Conservation (phyloP, 2,329 filamentous ascomycete genomes). For the Penicillium sp. region DNA sequence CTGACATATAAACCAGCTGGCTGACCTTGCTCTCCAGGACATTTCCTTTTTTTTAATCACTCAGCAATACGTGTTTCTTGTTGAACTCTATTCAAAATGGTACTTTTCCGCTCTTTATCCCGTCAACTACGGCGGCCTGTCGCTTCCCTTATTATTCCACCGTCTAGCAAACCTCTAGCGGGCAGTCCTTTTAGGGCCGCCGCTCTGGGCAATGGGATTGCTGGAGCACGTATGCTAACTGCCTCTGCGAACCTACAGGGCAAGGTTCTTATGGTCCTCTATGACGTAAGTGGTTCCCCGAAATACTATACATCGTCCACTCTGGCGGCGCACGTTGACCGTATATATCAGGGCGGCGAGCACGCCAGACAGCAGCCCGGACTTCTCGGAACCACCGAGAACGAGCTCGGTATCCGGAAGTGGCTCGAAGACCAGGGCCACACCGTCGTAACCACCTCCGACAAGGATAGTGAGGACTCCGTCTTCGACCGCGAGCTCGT, state of each 20-base stretch:
- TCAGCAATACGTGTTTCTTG: conserved; percentile 6
- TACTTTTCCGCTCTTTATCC: conserved; percentile 67
- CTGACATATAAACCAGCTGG: conserved; percentile 13
- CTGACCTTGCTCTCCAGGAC: conserved; percentile 19
- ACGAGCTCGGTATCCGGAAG: conserved; percentile 94
- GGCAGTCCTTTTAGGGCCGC: conserved; percentile 35
- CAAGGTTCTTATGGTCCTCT: conserved; percentile 92
- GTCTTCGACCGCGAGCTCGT: conserved; percentile 94
- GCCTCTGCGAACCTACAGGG: conserved; percentile 75
- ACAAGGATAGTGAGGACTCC: conserved; percentile 95
- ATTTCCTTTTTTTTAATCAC: background rate
- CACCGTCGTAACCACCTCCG: conserved; percentile 93
- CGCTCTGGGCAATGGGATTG: conserved; percentile 49
- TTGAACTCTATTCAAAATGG: conserved; percentile 52
- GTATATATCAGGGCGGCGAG: conserved; percentile 64
- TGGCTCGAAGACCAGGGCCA: conserved; percentile 98
- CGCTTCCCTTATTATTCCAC: conserved; percentile 52
- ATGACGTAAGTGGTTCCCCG: conserved; percentile 70
- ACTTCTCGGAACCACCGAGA: conserved; percentile 94
- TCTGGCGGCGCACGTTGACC: conserved; percentile 18
- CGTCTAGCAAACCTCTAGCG: conserved; percentile 37
- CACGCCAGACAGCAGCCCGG: conserved; percentile 88
- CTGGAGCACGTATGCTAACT: conserved; percentile 66
- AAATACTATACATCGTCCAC: background rate
- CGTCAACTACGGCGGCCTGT: conserved; percentile 61